phyloP scores from a whole-genome alignment of 2,329 filamentous ascomycete genomes.

The Microascus cirrosus region DNA sequence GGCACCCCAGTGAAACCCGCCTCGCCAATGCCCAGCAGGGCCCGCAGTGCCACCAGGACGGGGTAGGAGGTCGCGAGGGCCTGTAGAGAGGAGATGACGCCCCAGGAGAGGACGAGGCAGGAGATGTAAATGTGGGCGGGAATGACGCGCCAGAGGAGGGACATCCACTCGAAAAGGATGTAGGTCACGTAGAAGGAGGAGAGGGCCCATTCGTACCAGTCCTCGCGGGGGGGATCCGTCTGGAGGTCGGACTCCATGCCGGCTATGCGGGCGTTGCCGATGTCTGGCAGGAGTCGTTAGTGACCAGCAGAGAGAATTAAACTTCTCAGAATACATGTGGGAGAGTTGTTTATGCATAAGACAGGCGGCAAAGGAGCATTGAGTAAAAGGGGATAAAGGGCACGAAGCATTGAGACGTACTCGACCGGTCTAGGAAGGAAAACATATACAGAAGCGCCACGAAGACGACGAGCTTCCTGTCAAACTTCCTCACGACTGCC shows the following conservation, averaged over 20 bases:
- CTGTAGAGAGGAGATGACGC: conserved; percentile 66
- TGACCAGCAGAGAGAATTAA: too few relatives aligned
- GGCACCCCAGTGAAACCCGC: conserved; percentile 55
- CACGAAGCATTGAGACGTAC: conserved; percentile 31
- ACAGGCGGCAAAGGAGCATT: neutral
- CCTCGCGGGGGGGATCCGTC: conserved; percentile 27
- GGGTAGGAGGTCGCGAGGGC: conserved; percentile 52
- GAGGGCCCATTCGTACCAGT: conserved; percentile 50
- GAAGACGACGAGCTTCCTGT: conserved; percentile 67
- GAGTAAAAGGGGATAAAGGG: neutral
- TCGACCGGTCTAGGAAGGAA: conserved; percentile 77
- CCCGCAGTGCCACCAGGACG: conserved; percentile 41
- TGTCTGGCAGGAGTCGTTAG: conserved; percentile 28
- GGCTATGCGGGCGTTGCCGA: conserved; percentile 52
- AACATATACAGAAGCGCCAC: conserved; percentile 75
- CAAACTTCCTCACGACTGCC: conserved; percentile 62
- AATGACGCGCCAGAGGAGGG: conserved; percentile 46
- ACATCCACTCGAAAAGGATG: conserved; percentile 55
- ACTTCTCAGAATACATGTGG: neutral
- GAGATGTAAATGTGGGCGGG: conserved; percentile 50
- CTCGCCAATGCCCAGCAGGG: conserved; percentile 50
- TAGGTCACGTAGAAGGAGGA: conserved; percentile 53
- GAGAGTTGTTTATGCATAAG: neutral
- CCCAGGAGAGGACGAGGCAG: conserved; percentile 65
- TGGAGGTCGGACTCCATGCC: conserved; percentile 53